phyloP scores from a whole-genome alignment of 1,284 basidiomycete species.

The Ceraceosorus guamensis region DNA sequence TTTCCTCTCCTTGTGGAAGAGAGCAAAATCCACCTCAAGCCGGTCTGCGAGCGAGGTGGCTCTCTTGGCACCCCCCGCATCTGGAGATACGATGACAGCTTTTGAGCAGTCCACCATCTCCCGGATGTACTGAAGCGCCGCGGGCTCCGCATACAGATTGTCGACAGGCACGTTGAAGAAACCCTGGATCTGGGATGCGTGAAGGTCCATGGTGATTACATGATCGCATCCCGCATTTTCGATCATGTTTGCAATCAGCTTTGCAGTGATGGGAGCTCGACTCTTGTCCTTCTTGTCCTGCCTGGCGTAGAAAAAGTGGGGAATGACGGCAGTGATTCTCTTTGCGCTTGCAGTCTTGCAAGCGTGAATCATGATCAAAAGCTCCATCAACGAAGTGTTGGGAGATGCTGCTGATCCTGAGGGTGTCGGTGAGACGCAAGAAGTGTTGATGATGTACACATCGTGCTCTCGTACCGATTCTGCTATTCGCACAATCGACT shows the following conservation, averaged over 20 bases:
- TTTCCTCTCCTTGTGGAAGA: conserved; percentile 99
- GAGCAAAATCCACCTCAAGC: conserved; percentile 91
- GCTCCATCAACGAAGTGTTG: conserved; percentile 77
- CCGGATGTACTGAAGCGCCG: conserved; percentile 88
- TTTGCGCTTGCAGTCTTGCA: conserved; percentile 81
- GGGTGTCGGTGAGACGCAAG: conserved; percentile 59
- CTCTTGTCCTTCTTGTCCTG: conserved; percentile 99
- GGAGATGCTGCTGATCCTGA: conserved; percentile 30
- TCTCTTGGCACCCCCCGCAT: conserved; percentile 98
- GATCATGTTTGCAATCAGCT: conserved; percentile 98
- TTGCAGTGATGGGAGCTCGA: conserved; percentile 94
- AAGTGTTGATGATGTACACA: conserved; percentile 98
- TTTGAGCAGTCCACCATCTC: conserved; percentile 79
- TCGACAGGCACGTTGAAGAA: conserved; percentile 99
- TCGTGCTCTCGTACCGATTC: conserved; percentile 97
- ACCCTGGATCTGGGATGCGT: conserved; percentile 58
- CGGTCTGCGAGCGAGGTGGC: conserved; percentile 96
- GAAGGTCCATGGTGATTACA: conserved; percentile 61
- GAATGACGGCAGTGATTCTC: conserved; percentile 81
- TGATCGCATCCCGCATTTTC: conserved; percentile 96
- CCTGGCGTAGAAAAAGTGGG: conserved; percentile 47
- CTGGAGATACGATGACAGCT: conserved; percentile 94
- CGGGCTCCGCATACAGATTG: conserved; percentile 97
- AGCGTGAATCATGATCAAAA: conserved; percentile 99
- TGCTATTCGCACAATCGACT: conserved; percentile 80